Evolutionary conservation across 2,329 filamentous ascomycete species (phyloP), one percentile per base, ranked within the genome.

Genomic region (Pseudocercospora fuligena): DNA sequence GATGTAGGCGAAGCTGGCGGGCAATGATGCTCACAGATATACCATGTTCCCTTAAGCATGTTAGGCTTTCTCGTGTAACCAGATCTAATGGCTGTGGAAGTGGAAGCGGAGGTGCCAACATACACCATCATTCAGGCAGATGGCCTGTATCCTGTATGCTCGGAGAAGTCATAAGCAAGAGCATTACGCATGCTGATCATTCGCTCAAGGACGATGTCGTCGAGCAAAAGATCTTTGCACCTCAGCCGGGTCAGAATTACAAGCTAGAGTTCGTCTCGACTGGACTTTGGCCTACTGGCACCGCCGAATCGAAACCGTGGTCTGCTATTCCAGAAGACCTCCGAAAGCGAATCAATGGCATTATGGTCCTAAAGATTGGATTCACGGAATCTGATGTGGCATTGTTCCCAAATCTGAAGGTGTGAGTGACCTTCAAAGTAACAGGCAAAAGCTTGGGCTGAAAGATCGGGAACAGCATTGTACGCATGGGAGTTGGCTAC

Each of bases 401-500:
- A 33, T 66, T 76, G 9, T 77, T 76, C 11, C 75, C 75, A 2
- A 74, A 72, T 23, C 67, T 77, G 59, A 77, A 75, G 60, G 75
- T 77, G 71, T 75, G 61, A 69, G 73, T 72, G 43, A 33, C 16
- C 29, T 54, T 36, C 64, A 25, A 29, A 16, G 23, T n/a, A 16
- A 31, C 3, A 54, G 3, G 11, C 21, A 60, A 19, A 51, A 36
- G 31, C 31, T 33, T 16, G 21, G 43, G 9, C 19, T 51, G 19
- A 53, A 33, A 29, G 61, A 66, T 14, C 40, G 46, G 49, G 16
- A 47, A 25, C 53, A 75, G 73, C 19, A 72, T 77, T 31, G 73
- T 76, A 8, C 72, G 75, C 49, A 77, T 77, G 75, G 75, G 75
- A 47, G 75, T 77, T 7, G 75, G 75, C 33, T 77, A 77, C 64